A percentile compares a stretch with the other conserved stretches of the same genome.
These are phyloP conservation scores for Pseudofabraea citricarpa DNA, from an alignment of 2,329 filamentous ascomycete species.

Conservation along the genomic window DNA sequence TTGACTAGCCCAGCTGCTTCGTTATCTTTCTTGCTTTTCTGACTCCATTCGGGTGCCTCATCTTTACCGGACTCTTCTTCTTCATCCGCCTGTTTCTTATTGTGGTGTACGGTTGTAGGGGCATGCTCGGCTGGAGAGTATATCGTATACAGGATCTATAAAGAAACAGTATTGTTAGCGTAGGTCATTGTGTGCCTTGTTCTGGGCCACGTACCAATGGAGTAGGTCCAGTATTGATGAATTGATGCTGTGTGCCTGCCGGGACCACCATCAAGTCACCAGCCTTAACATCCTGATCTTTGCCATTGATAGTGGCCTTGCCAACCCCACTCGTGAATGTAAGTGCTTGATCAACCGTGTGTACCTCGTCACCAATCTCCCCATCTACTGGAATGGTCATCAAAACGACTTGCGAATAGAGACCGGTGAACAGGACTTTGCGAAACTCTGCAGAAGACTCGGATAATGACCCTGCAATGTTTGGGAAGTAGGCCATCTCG, in stretches of 20 bases:
- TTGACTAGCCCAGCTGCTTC: conserved; percentile 51
- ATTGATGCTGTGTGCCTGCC: conserved; percentile 61
- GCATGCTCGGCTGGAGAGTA: conserved; percentile 60
- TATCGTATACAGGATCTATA: conserved; percentile 52
- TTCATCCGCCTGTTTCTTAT: conserved; percentile 57
- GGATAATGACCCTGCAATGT: conserved; percentile 48
- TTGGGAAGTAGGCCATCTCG: conserved; percentile 57
- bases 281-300: conserved; percentile 42
- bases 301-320: conserved; percentile 53
- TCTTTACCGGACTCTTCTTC: conserved; percentile 58
- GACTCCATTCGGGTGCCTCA: conserved; percentile 55
- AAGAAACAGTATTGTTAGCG: too few relatives aligned
- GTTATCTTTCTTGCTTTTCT: conserved; percentile 52
- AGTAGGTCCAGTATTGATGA: conserved; percentile 54
- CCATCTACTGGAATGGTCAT: conserved; percentile 61
- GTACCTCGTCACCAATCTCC: conserved; percentile 64
- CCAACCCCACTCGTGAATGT: conserved; percentile 58
- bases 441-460: conserved; percentile 53
- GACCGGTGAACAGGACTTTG: conserved; percentile 56
- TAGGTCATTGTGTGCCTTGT: too few relatives aligned
- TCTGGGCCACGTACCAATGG: conserved; percentile 35
- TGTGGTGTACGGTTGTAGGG: conserved; percentile 53
- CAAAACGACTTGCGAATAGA: conserved; percentile 58
- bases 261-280: conserved; percentile 49
- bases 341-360: conserved; percentile 60